Base-by-base conservation (phyloP, 257 asterid genomes). In the Henckelia pumila region DNA sequence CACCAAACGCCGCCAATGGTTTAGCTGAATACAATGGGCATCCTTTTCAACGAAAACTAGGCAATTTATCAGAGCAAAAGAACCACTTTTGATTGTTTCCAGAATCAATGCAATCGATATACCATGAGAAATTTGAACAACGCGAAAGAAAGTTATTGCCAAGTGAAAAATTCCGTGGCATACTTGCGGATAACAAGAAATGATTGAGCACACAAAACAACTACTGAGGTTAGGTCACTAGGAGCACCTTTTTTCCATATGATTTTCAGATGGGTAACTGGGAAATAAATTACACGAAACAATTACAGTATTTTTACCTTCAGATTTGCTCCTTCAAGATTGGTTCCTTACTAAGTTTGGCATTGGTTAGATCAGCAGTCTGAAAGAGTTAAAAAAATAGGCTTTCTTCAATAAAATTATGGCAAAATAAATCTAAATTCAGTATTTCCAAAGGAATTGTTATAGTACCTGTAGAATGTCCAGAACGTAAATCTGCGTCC, bases 341-440 rank as follows among this genome's bases (percentile, higher is more conserved):
- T 89, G 63, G 98, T 96, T 76, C 96, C 98, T 84, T 92, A 96
- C 78, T n/a, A n/a, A 92, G 80, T 85, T 92, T 92, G 80, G 98
- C 98, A 86, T 92, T 92, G 58, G 96, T 89, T 26, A 92, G 98
- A 88, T 92, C 98, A 79, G 98, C 97, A 5, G 87, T 73, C 95
- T 92, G 89, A 47, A 81, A 81, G 71, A 68, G 66, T 49, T 35
- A 67, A 72, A 47, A 69, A 25, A 64, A 67, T 49, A 70, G 40
- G 63, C 52, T 76, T 25, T 23, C 59, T 66, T 35, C n/a, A n/a
- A n/a, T n/a, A n/a, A n/a, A n/a, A n/a, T n/a, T n/a, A n/a, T n/a
- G n/a, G n/a, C n/a, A n/a, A n/a, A n/a, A n/a, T n/a, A n/a, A 71
- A 61, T 29, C 30, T 25, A 67, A 40, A 59, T 66, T 67, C 64